Evolutionary conservation across 306 rosid species (phyloP).

Genomic region (Cicer chorassanicum): DNA sequence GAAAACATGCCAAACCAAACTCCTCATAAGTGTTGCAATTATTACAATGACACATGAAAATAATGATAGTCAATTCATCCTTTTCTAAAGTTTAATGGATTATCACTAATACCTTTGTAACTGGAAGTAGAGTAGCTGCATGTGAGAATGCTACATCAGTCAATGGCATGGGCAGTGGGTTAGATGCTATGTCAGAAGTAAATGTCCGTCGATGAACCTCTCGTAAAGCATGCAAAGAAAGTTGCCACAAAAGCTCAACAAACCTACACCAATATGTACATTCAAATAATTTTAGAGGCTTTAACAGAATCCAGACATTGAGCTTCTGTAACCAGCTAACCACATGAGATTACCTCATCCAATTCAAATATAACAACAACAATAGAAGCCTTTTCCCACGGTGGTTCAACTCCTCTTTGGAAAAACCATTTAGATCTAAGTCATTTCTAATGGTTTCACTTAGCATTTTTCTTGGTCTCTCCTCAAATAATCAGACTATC

Average conservation of each 20-base stretch:
- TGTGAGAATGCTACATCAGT: slow-evolving; percentile 99
- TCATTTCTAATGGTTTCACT: slow-evolving; percentile 18
- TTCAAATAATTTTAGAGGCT: slow-evolving; percentile 24
- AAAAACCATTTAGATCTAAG: slow-evolving; percentile 22
- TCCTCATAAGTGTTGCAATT: slow-evolving; percentile 25
- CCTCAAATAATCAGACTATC: neutral
- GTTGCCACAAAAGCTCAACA: slow-evolving; percentile 99
- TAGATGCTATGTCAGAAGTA: slow-evolving; percentile 82
- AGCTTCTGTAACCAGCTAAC: slow-evolving; percentile 29
- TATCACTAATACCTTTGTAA: slow-evolving; percentile 75
- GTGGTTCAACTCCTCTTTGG: neutral
- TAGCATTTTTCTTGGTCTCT: neutral
- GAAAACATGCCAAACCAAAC: slow-evolving; percentile 38
- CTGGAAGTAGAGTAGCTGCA: slow-evolving; percentile 98
- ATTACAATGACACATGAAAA: slow-evolving; percentile 9
- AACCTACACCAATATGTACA: slow-evolving; percentile 61
- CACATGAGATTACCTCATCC: slow-evolving; percentile 24
- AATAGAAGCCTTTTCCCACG: neutral
- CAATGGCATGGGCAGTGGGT: slow-evolving; percentile 89
- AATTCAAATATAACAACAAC: slow-evolving; percentile 13
- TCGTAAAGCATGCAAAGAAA: slow-evolving; percentile 95
- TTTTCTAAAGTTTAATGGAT: neutral
- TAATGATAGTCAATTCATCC: slow-evolving; percentile 26
- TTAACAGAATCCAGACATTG: slow-evolving; percentile 16
- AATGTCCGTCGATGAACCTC: slow-evolving; percentile 97